Base-by-base conservation (phyloP, 2,329 filamentous ascomycete genomes). In the Colletotrichum musicola region DNA sequence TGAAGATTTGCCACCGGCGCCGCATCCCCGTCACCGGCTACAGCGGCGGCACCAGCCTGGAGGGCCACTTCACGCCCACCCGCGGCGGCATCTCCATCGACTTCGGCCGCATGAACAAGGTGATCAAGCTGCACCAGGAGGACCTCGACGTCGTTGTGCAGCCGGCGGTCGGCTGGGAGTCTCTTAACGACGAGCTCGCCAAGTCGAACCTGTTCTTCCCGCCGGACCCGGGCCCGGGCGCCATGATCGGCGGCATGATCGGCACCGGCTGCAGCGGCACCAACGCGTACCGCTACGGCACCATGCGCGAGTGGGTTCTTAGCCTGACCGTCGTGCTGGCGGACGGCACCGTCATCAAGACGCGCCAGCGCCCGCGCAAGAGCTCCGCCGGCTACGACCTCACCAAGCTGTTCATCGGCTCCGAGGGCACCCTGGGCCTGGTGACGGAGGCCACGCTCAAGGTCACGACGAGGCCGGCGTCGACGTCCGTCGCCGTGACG, bases 271-370 rank as follows among this genome's bases (percentile, higher is more conserved):
- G 86, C 81, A 88, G 85, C 75, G 94, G 94, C 68, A 97, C 94
- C 14, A 97, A 97, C 78, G 91, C 94, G 16, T 97, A 97, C 82
- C 88, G 94, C 66, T 97, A 97, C 78, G 95, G 94, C 71, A 97
- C 94, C 2, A 97, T 97, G 94, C 90, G 93, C 71, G 94, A 97
- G 77, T 97, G 94, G 94, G 95, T 97, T 13, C 82, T 97, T 22
- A 92, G 89, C 62, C 81, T 97, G 72, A 97, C 94, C 0, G 93
- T 97, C 4, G 94, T 97, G 12, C 86, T 97, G 74, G 94, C 94
- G 18, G 95, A 97, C 79, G 94, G 94, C 57, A 97, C 94, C 1
- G 81, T 97, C 59, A 91, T 98, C 81, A 95, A 95, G 84, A 98
- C 95, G 12, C 87, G 93, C 71, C 94, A 97, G 80, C 88, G 94